A percentile compares a stretch with the other conserved stretches of the same genome.
Evolutionary conservation across 257 asterid species (phyloP).

Genomic region (Jacaranda mimosifolia): DNA sequence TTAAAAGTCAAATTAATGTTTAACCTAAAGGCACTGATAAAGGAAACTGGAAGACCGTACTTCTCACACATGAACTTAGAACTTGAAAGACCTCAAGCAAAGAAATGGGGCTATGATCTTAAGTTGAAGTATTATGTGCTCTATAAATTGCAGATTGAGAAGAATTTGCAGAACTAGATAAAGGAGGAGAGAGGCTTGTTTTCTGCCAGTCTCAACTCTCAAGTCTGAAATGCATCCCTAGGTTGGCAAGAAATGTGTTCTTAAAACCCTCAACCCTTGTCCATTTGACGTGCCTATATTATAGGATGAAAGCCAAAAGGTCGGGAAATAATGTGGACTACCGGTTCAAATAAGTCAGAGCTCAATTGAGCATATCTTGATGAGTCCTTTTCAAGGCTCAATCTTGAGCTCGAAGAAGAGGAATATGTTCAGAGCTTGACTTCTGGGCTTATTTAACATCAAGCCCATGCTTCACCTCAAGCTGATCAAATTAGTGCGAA

Average conservation of each 20-base stretch:
- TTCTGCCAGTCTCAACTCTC: background rate
- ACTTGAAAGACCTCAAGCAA: background rate
- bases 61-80: background rate
- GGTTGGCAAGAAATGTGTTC: background rate
- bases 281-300: background rate
- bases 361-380: background rate
- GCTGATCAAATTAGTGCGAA: background rate
- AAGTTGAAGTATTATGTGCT: conserved; percentile 9
- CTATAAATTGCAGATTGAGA: background rate
- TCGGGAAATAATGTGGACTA: background rate
- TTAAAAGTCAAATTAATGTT: no score
- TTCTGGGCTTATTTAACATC: conserved; percentile 4
- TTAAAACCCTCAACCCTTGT: conserved; percentile 17
- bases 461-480: conserved; percentile 4
- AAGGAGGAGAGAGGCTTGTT: conserved; percentile 27
- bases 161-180: conserved; percentile 6
- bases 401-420: background rate
- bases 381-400: background rate
- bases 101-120: conserved; percentile 14
- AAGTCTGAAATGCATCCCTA: background rate
- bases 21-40: background rate
- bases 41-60: no score
- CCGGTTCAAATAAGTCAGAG: background rate
- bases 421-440: conserved; percentile 3
- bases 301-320: background rate